These are phyloP conservation scores for Mycosphaerella sp. DNA, from an alignment of 2,329 filamentous ascomycete genomes.

Conservation along the genomic window DNA sequence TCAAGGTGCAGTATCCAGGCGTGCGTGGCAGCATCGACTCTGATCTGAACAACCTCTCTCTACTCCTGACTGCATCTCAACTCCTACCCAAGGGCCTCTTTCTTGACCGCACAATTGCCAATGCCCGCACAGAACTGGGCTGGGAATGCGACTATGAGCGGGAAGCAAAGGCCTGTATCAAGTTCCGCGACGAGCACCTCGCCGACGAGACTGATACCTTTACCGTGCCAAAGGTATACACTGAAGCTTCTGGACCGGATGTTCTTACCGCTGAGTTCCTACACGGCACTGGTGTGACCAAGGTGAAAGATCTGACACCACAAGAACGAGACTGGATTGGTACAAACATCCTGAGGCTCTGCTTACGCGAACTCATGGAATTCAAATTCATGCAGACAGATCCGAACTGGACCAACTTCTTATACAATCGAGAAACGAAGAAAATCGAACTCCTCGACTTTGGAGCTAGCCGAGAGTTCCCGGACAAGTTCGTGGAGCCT, in stretches of 20 bases:
- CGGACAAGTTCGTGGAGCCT: constrained; percentile 66
- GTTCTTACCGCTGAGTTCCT: constrained; percentile 93
- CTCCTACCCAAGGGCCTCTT: constrained; percentile 88
- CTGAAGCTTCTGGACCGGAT: constrained; percentile 73
- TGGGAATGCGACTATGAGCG: constrained; percentile 97
- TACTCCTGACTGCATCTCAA: constrained; percentile 83
- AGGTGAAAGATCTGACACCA: constrained; percentile 65
- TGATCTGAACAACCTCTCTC: constrained; percentile 85
- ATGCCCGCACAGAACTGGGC: constrained; percentile 80
- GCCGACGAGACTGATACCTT: constrained; percentile 68
- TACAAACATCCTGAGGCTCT: constrained; percentile 84
- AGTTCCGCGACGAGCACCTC: constrained; percentile 68
- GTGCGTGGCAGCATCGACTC: constrained; percentile 95
- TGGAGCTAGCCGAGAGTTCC: constrained; percentile 83
- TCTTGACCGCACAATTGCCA: constrained; percentile 94
- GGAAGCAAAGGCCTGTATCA: constrained; percentile 72
- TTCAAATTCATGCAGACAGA: constrained; percentile 99
- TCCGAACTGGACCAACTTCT: constrained; percentile 98
- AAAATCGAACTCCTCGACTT: constrained; percentile 92
- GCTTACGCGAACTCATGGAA: constrained; percentile 84
- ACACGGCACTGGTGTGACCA: constrained; percentile 78
- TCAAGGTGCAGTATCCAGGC: constrained; percentile 96
- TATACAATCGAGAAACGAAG: constrained; percentile 65
- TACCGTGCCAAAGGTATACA: constrained; percentile 68
- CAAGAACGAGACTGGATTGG: constrained; percentile 92